Percentiles rank a stretch among this genome's conserved stretches.
phyloP scores from a whole-genome alignment of 306 rosid genomes.

The Prunus mume region DNA sequence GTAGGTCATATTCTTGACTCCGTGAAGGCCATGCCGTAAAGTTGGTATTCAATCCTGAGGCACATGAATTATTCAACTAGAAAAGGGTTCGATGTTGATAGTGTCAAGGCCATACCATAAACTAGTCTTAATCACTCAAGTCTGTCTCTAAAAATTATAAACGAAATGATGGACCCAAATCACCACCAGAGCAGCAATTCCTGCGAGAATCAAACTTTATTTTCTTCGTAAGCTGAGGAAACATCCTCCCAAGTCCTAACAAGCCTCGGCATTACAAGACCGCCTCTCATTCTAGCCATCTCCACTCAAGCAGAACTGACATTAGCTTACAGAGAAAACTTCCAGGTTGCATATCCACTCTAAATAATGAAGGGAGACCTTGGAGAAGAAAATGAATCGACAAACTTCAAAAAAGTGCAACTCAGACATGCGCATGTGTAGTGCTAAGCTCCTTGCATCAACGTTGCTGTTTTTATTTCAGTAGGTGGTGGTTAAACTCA shows the following conservation, averaged over 20 bases:
- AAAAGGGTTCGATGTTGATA: background rate
- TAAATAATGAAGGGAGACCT: background rate
- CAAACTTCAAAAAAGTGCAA: background rate
- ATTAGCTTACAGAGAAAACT: background rate
- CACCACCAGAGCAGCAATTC: background rate
- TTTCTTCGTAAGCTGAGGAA: no score
- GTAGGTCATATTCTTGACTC: background rate
- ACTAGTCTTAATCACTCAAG: background rate
- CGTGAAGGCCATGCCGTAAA: background rate
- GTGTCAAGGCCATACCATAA: background rate
- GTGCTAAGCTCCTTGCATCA: no score
- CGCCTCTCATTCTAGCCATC: background rate
- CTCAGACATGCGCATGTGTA: background rate
- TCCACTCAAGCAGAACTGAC: background rate
- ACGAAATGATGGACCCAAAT: background rate
- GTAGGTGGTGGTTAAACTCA: background rate
- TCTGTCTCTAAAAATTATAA: background rate
- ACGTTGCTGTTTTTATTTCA: no score
- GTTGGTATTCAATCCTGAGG: background rate
- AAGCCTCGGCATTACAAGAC: background rate
- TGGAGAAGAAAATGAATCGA: background rate
- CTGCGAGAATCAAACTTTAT: background rate
- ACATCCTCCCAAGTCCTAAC: background rate
- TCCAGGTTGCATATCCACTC: background rate
- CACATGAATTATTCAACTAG: background rate